These are phyloP conservation scores for Pseudomassariella vexata DNA, from an alignment of 2,329 filamentous ascomycete species.

Conservation along the genomic window DNA sequence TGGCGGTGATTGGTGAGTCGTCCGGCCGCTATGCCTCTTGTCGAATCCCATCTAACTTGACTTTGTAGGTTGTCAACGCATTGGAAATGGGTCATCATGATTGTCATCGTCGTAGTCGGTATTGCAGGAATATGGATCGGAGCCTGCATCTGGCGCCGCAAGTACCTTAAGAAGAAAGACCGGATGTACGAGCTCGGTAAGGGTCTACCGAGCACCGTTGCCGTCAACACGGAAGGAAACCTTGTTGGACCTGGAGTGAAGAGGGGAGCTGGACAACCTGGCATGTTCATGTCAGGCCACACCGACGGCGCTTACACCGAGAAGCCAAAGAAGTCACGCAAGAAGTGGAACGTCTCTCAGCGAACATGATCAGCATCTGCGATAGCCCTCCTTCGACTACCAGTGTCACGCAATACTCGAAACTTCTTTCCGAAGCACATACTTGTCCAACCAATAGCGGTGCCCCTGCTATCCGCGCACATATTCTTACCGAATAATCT, in stretches of 20 bases:
- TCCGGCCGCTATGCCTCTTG: background rate
- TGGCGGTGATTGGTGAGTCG: conserved; percentile 42
- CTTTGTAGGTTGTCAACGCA: conserved; percentile 58
- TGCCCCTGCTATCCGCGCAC: too few relatives aligned
- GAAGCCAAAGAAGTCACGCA: conserved; percentile 36
- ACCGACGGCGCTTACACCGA: conserved; percentile 25
- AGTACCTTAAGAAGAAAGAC: conserved; percentile 67
- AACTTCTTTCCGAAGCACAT: too few relatives aligned
- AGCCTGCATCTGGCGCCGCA: conserved; percentile 66
- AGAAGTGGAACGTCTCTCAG: conserved; percentile 39
- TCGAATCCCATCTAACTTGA: conserved; percentile 1
- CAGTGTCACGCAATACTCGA: too few relatives aligned
- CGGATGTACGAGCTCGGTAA: conserved; percentile 45
- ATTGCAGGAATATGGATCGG: conserved; percentile 62
- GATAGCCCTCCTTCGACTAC: too few relatives aligned
- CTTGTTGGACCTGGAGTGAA: conserved; percentile 19
- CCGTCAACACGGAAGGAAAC: conserved; percentile 25
- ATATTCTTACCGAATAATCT: too few relatives aligned
- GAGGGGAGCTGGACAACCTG: conserved; percentile 21
- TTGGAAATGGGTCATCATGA: conserved; percentile 77
- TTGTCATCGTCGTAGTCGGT: conserved; percentile 66
- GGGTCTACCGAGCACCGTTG: conserved; percentile 30
- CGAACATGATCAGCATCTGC: conserved; percentile 31
- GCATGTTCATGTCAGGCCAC: conserved; percentile 31
- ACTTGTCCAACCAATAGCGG: too few relatives aligned